Base-by-base conservation (phyloP, 345 rosid species). In the Citrus mangshanensis region DNA sequence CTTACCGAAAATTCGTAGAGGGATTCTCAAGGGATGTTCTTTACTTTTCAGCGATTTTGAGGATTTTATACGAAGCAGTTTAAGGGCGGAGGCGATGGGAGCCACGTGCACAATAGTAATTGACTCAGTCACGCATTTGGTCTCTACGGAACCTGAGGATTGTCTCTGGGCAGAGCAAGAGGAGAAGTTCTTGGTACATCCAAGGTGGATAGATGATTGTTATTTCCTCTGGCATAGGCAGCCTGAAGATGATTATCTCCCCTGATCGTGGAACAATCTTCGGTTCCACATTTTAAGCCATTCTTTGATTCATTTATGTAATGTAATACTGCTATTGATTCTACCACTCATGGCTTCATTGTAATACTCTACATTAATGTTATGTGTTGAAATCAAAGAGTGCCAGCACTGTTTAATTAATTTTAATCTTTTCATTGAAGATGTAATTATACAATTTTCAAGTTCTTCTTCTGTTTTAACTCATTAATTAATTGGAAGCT, bases 101-200 rank as follows among this genome's bases (percentile, higher is more conserved):
- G 75, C 80, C 16, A 61, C 35, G 14, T 60, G 69, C 4, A 59
- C 49, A 37, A n/a, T 42, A 21, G 51, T 63, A 32, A 8, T 40
- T 3, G 80, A 62, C 42, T 40, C 60, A 0, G 69, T 77, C 5
- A 59, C 80, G 3, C 80, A 69, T 40, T 46, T 77, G n/a, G 59
- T 70, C 24, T 63, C 80, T 4, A 40, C 49, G 4, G 49, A 40
- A 40, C 49, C 49, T 10, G 68, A 70, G n/a, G 27, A 35, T 27
- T 61, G 38, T 24, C 4, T 18, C 27, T 78, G 70, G 61, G 70
- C 67, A 6, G 55, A 59, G n/a, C 51, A 34, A 34, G 60, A 60
- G 27, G 28, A 54, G 51, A 78, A 70, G 27, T 68, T 38, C 24
- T n/a, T 40, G 28, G 54, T n/a, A 12, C 32, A 68, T 68, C 55